Conservation (phyloP, 108 stramenopile species). For the Cyclotella cryptica region DNA sequence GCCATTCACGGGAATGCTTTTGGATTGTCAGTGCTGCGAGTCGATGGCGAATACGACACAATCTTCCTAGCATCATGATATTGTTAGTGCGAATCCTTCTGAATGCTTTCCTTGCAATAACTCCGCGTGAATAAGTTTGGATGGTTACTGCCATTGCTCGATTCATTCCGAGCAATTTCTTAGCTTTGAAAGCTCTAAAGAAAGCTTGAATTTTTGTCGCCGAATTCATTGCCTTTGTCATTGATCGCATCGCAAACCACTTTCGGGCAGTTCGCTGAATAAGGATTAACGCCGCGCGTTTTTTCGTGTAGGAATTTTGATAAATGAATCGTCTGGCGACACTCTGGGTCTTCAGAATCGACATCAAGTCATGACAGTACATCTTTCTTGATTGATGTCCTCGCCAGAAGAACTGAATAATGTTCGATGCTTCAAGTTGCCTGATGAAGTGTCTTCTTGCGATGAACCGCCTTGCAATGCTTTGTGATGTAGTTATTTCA, state of each 20-base stretch:
- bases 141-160: slow-evolving; percentile 11
- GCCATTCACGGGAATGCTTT: not conserved
- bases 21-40: slow-evolving; percentile 7
- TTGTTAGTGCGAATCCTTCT: not conserved
- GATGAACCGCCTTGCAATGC: slow-evolving; percentile 41
- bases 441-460: slow-evolving; percentile 13
- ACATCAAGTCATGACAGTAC: not conserved
- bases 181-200: not conserved
- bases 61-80: not conserved
- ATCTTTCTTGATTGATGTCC: not conserved
- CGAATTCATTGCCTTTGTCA: not conserved
- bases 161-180: too few species aligned
- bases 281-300: not conserved
- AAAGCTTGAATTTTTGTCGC: slow-evolving; percentile 16
- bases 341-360: not conserved
- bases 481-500: slow-evolving; percentile 54
- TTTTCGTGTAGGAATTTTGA: not conserved
- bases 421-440: slow-evolving; percentile 12
- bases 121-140: slow-evolving; percentile 31
- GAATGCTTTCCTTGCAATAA: not conserved
- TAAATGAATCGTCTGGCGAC: not conserved
- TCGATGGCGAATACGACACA: not conserved
- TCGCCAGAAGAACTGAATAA: not conserved
- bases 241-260: not conserved
- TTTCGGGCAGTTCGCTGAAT: not conserved